Evolutionary conservation across 306 rosid genomes (phyloP).

Genomic region (Medicago ruthenica): DNA sequence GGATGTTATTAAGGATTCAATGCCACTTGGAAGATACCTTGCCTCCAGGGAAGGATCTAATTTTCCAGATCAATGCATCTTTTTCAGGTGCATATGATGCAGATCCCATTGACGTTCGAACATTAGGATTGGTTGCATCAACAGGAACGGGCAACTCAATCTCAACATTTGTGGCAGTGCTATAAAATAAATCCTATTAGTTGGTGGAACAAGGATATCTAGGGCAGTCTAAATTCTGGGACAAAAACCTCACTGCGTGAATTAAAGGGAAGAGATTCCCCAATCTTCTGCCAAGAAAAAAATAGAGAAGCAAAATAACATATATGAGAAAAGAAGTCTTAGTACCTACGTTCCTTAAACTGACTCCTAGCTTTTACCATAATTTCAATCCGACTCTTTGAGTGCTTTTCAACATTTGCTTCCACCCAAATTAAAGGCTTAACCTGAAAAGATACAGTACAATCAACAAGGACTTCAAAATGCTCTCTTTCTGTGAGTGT

Average conservation of each 20-base stretch:
- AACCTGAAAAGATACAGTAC: conserved; percentile 61
- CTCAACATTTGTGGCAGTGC: conserved; percentile 97
- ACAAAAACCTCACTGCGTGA: conserved; percentile 22
- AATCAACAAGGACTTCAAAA: conserved; percentile 29
- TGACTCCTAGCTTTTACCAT: conserved; percentile 97
- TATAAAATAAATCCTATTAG: conserved; percentile 54
- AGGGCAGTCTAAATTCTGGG: conserved; percentile 17
- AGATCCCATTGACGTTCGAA: conserved; percentile 97
- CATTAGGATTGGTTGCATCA: conserved; percentile 90
- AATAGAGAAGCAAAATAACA: not conserved
- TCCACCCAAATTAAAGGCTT: conserved; percentile 97
- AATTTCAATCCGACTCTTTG: conserved; percentile 93
- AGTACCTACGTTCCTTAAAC: conserved; percentile 97
- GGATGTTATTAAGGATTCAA: conserved; percentile 31
- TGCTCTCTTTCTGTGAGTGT: not conserved
- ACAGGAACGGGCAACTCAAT: conserved; percentile 89
- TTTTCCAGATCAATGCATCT: conserved; percentile 92
- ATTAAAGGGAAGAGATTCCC: not conserved
- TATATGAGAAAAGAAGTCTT: conserved; percentile 15
- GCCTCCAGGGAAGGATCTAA: conserved; percentile 98
- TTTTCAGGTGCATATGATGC: conserved; percentile 96
- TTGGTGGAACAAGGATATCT: conserved; percentile 32
- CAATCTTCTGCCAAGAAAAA: conserved; percentile 21
- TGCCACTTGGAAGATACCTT: conserved; percentile 62
- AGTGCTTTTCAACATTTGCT: conserved; percentile 95